phyloP scores from a whole-genome alignment of 2,329 filamentous ascomycete genomes.

The Microdochium bolleyi region DNA sequence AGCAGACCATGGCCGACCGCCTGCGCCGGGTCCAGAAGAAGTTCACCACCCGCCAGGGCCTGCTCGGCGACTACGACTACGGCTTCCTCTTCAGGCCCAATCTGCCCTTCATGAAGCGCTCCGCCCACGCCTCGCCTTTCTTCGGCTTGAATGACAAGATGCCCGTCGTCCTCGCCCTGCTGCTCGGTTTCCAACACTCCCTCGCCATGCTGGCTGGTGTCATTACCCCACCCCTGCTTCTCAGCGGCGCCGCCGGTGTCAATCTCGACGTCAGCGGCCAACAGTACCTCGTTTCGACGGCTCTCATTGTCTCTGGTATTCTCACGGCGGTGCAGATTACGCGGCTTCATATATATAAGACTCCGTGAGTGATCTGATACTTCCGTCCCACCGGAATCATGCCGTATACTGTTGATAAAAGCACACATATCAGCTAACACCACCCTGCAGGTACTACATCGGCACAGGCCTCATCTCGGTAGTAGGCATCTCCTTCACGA shows the following conservation, averaged over 20 bases:
- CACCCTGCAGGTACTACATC: constrained; percentile 54
- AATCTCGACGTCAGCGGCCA: constrained; percentile 53
- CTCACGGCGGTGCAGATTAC: constrained; percentile 72
- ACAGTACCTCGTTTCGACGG: constrained; percentile 73
- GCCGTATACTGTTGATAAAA: too few relatives aligned
- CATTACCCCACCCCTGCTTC: constrained; percentile 72
- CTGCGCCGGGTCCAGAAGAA: constrained; percentile 25
- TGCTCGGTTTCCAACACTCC: constrained; percentile 74
- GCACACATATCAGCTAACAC: constrained; percentile 1
- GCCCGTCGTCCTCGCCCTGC: constrained; percentile 64
- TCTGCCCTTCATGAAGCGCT: constrained; percentile 70
- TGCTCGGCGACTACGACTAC: constrained; percentile 86
- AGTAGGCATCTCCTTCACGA: constrained; percentile 70
- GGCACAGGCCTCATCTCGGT: constrained; percentile 77
- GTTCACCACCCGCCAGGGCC: constrained; percentile 57
- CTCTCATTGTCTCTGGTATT: constrained; percentile 70
- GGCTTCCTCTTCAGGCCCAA: constrained; percentile 76
- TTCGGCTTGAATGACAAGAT: constrained; percentile 77
- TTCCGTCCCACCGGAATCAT: too few relatives aligned
- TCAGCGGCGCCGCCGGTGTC: constrained; percentile 52
- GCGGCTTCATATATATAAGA: constrained; percentile 63
- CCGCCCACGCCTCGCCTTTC: constrained; percentile 57
- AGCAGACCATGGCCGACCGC: constrained; percentile 21
- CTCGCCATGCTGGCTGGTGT: constrained; percentile 69
- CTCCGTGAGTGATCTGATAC: constrained; percentile 47